Percentiles rank a stretch among this genome's conserved stretches.
Evolutionary conservation across 2,329 filamentous ascomycete genomes (phyloP).

Genomic region (Beauveria pseudobassiana): DNA sequence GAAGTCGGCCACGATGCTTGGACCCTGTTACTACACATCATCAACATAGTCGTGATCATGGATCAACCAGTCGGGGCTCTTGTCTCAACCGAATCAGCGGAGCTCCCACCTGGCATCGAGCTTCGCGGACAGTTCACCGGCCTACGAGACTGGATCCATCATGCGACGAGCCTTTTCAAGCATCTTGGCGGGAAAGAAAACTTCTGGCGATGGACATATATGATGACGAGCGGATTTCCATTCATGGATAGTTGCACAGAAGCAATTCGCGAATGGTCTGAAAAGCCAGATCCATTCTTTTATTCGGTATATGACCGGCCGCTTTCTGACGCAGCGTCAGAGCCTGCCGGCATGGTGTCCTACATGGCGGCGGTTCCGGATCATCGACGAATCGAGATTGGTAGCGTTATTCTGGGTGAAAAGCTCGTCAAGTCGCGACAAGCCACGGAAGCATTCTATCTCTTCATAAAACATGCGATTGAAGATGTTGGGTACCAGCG

Average conservation of each 20-base stretch:
- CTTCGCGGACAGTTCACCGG: constrained; percentile 25
- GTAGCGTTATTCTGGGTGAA: constrained; percentile 44
- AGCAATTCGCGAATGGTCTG: constrained; percentile 16
- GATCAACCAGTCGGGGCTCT: not conserved
- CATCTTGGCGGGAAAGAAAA: constrained; percentile 27
- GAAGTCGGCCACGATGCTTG: not conserved
- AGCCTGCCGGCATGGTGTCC: constrained; percentile 33
- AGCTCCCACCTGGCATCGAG: constrained; percentile 2
- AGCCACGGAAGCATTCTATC: constrained; percentile 51
- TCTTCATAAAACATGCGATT: constrained; percentile 47
- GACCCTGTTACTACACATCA: not conserved
- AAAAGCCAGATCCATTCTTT: constrained; percentile 30
- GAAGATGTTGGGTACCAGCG: constrained; percentile 46
- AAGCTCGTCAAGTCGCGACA: constrained; percentile 44
- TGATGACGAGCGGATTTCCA: constrained; percentile 21
- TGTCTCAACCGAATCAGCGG: not conserved
- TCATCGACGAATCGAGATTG: constrained; percentile 49
- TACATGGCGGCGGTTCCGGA: constrained; percentile 40
- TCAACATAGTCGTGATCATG: not conserved
- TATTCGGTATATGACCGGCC: constrained; percentile 35
- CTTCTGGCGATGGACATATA: constrained; percentile 26
- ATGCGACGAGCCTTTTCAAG: constrained; percentile 23
- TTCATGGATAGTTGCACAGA: constrained; percentile 16
- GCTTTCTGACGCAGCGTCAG: constrained; percentile 17
- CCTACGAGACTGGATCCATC: constrained; percentile 21